Evolutionary conservation across 2,329 filamentous ascomycete species (phyloP), one percentile per base, ranked within the genome.

Genomic region (Verticillium isaacii): DNA sequence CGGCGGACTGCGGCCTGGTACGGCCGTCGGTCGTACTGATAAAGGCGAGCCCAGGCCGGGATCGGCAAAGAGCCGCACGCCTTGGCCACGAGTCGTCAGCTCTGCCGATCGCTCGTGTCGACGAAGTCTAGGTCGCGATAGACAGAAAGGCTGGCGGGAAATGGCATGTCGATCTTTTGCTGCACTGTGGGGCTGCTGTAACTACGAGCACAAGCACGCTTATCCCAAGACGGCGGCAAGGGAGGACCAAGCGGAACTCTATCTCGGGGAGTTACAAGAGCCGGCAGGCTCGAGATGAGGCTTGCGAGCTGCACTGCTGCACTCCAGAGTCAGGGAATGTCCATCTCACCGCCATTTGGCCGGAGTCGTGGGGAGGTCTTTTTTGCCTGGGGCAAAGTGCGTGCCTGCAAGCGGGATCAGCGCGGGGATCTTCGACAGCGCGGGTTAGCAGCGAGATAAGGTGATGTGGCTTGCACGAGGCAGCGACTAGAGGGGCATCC

Each of bases 31-130:
- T 50, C 19, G n/a, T 23, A 25, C 23, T 50, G 45, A 23, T 50
- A 50, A 23, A 50, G 45, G n/a, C 45, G 45, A 23, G 17, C 5
- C 45, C 45, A 58, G 57, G 17, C 15, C 37, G 36, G 29, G 57
- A 58, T 58, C 57, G 39, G 32, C 57, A 32, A 32, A 58, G 57
- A 58, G 57, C 57, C 57, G 41, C 57, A 58, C 57, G 25, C 57
- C 45, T 50, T 50, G 45, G 45, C 45, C 45, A 50, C 45, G 57
- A 39, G 17, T 58, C 57, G 57, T 58, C 57, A 58, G 39, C 36
- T 32, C 25, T 32, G 57, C 23, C 57, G 57, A 50, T 58, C 56
- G 12, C 56, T 39, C 45, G 5, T 50, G 45, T 23, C 19, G 45
- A 12, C n/a, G 19, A 50, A 50, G 19, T 50, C 45, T 50, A 9